Conservation (phyloP, 805 yeast species). For the Pichia manshurica region DNA sequence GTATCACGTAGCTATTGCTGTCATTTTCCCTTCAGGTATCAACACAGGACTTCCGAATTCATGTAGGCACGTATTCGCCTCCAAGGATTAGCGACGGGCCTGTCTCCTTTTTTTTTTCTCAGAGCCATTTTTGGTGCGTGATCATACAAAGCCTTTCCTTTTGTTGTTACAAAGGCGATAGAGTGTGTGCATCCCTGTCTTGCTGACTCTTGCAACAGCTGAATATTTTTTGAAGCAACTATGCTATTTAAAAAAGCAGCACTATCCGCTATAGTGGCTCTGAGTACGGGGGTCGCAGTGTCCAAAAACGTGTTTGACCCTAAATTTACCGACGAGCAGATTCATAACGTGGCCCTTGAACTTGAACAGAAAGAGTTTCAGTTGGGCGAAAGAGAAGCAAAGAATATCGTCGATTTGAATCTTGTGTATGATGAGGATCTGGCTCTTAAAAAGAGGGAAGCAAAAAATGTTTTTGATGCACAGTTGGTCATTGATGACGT, state of each 20-base stretch:
- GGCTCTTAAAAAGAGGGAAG: conserved; percentile 16
- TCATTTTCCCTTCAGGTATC: too few species aligned
- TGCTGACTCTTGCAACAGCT: too few species aligned
- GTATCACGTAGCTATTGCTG: too few species aligned
- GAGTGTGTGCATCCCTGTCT: too few species aligned
- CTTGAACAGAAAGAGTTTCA: conserved; percentile 8
- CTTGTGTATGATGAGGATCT: conserved; percentile 14
- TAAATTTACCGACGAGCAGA: conserved; percentile 4
- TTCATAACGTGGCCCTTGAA: conserved; percentile 8
- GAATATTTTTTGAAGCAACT: neutral
- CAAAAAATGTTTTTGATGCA: conserved; percentile 14
- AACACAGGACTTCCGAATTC: too few species aligned
- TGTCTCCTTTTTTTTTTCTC: too few species aligned
- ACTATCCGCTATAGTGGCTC: neutral
- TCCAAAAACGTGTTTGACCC: conserved; percentile 9
- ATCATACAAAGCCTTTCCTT: too few species aligned
- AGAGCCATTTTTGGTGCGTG: too few species aligned
- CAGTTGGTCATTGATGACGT: conserved; percentile 8
- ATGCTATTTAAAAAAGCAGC: conserved; percentile 4
- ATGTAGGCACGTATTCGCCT: too few species aligned
- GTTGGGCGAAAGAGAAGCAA: conserved; percentile 12
- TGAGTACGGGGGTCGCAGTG: neutral
- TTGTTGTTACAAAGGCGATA: too few species aligned
- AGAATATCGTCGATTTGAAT: conserved; percentile 15
- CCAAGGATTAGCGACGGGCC: too few species aligned